Evolutionary conservation across 2,329 filamentous ascomycete species (phyloP).

Genomic region (Microcyclosporella mali): DNA sequence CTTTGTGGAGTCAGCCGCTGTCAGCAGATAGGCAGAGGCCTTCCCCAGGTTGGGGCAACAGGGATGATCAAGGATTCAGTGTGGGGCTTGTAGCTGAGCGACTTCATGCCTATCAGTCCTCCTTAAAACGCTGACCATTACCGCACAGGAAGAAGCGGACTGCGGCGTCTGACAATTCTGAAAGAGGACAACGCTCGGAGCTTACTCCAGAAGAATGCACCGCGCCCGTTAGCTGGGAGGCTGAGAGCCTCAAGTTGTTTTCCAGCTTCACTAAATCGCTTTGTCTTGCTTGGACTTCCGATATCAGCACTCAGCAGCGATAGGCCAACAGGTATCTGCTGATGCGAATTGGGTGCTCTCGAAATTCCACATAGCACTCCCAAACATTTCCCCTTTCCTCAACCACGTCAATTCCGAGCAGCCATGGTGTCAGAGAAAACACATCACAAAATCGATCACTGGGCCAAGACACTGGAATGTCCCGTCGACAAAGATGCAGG

Average conservation of each 20-base stretch:
- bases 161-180: neutral
- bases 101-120: neutral
- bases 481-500: conserved; percentile 9
- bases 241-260: no score
- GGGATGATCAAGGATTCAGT: neutral
- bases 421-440: conserved; percentile 3
- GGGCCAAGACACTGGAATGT: conserved; percentile 11
- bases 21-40: neutral
- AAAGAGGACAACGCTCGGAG: neutral
- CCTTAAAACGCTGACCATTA: no score
- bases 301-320: neutral
- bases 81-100: conserved; percentile 1
- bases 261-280: no score
- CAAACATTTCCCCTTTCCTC: no score
- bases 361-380: no score
- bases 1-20: no score
- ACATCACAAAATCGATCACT: neutral
- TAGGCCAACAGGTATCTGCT: neutral
- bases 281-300: no score
- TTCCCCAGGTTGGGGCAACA: neutral
- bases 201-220: no score
- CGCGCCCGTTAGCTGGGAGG: no score
- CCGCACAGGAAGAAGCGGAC: no score
- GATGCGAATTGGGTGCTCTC: neutral
- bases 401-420: neutral